Conservation (phyloP, 2,329 filamentous ascomycete species). For the Fusarium cicatricum region DNA sequence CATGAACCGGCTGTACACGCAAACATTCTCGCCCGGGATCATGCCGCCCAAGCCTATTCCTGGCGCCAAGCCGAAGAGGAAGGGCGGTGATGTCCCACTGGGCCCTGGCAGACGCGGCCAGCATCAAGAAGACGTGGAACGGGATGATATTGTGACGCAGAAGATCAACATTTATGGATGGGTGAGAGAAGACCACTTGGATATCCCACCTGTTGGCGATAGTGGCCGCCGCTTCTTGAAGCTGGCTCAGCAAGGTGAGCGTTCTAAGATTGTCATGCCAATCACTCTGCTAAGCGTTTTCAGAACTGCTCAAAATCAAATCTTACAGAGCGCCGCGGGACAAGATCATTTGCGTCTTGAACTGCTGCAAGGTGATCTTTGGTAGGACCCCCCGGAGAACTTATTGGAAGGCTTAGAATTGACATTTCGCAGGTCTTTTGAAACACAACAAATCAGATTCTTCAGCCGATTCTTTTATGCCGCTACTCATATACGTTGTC, state of each 20-base stretch:
- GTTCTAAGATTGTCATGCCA: background rate
- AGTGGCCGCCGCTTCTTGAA: slow-evolving; percentile 88
- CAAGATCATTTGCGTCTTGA: slow-evolving; percentile 97
- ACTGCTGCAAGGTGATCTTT: slow-evolving; percentile 99
- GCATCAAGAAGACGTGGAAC: slow-evolving; percentile 97
- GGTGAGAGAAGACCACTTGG: slow-evolving; percentile 91
- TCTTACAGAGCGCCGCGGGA: slow-evolving; percentile 96
- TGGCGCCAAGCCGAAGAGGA: slow-evolving; percentile 72
- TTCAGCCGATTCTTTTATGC: slow-evolving; percentile 95
- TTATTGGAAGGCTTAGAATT: background rate
- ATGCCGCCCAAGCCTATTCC: slow-evolving; percentile 78
- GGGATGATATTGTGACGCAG: slow-evolving; percentile 93
- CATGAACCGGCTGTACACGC: slow-evolving; percentile 95
- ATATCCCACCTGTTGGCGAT: slow-evolving; percentile 85
- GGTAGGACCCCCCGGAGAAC: slow-evolving; percentile 59
- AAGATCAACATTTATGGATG: slow-evolving; percentile 98
- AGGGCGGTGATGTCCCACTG: slow-evolving; percentile 72
- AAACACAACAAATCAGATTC: slow-evolving; percentile 94
- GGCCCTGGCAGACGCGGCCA: slow-evolving; percentile 90
- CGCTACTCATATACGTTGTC: slow-evolving; percentile 94
- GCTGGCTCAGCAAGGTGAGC: slow-evolving; percentile 83
- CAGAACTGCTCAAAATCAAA: slow-evolving; percentile 94
- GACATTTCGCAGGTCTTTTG: slow-evolving; percentile 71
- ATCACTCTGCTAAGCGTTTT: slow-evolving; percentile 27
- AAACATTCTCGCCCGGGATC: slow-evolving; percentile 96